Base-by-base conservation (phyloP, 164 flowering plant genomes). In the Aristolochia fimbriata region DNA sequence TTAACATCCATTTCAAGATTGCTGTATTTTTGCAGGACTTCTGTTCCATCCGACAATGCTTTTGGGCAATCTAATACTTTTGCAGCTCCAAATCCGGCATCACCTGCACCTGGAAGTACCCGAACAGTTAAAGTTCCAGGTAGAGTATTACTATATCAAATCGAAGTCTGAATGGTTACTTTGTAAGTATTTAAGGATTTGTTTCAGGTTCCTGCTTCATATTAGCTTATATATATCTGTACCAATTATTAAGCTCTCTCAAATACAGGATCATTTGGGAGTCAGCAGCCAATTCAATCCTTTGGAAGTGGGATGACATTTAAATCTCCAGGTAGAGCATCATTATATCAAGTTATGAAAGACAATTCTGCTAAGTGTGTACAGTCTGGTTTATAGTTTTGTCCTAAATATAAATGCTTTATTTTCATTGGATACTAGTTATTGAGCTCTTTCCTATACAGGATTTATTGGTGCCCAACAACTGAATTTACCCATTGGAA, bases 21-120 rank as follows among this genome's bases (percentile, higher is more conserved):
- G 33, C 23, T 47, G 14, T 11, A 52, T 23, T 60, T 66, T 71
- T 59, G 54, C 86, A 84, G 89, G 64, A 33, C 74, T 19, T 47
- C 72, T 64, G 68, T 73, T 46, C 70, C 82, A 64, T 43, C 77
- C 53, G 63, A 50, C 63, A 74, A 59, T 74, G 64, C 69, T 58
- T 74, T 75, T 67, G 76, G 70, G 45, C 84, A 76, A 64, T 58
- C 74, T 27, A 69, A 45, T 71, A 37, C 64, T 8, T 68, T 69
- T 17, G 68, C 77, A 62, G 56, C 21, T 59, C 59, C 71, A 15
- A 60, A 52, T 53, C 76, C 65, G 68, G 46, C 69, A 37, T 41
- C 78, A 56, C 63, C 66, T 67, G 66, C 46, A 49, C 72, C 72
- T 53, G 72, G 67, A 63, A 72, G 57, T 49, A 72, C 52, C 67